Evolutionary conservation across 148 eudicot species (phyloP).

Genomic region (Rhododendron simsii): DNA sequence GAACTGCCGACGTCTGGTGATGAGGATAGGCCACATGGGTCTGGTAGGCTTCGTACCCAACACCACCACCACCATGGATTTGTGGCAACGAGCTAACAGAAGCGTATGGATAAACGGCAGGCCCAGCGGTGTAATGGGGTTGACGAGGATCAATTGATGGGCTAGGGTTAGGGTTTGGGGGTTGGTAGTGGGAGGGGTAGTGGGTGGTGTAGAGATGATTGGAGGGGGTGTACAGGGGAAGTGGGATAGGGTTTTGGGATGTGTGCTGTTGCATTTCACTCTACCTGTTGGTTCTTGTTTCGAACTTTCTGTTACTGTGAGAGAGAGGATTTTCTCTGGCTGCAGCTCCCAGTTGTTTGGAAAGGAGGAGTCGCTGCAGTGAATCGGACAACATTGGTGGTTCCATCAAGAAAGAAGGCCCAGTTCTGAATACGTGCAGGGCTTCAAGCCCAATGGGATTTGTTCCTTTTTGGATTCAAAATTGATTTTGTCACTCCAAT

Average conservation of each 20-base stretch:
- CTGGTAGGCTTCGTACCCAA: background rate
- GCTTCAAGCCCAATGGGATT: background rate
- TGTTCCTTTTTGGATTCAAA: background rate
- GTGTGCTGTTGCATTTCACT: background rate
- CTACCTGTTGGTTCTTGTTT: background rate
- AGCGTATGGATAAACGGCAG: constrained; percentile 11
- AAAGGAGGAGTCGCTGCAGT: background rate
- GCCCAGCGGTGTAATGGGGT: constrained; percentile 9
- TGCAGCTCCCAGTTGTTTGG: background rate
- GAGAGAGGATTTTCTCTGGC: background rate
- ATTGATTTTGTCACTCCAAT: too few species aligned
- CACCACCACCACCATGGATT: background rate
- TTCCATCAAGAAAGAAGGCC: background rate
- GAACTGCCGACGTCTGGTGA: constrained; percentile 3
- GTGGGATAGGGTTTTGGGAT: constrained; percentile 3
- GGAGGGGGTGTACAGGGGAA: background rate
- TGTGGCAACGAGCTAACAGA: background rate
- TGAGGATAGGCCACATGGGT: constrained; percentile 11
- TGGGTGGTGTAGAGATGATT: background rate
- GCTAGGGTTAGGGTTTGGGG: constrained; percentile 16
- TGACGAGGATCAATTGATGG: background rate
- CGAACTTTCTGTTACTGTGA: background rate
- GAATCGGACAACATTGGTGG: background rate
- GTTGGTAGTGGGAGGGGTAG: background rate
- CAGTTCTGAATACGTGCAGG: background rate